Conservation (phyloP, 2,329 filamentous ascomycete species). For the Amauroascus niger region DNA sequence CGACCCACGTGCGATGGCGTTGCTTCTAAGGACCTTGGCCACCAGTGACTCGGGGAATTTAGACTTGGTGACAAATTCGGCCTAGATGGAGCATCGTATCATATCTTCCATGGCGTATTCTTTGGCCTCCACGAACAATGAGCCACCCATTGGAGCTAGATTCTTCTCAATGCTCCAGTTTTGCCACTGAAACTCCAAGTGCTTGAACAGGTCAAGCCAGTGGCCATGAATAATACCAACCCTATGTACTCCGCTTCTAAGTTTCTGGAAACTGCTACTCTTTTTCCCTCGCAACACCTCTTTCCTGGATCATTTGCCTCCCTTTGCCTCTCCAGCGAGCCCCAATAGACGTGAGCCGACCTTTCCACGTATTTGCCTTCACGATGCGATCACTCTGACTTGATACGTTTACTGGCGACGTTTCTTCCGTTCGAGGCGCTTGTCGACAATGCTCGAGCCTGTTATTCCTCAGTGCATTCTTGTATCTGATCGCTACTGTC, state of each 20-base stretch:
- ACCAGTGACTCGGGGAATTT: background rate
- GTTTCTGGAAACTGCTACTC: conserved; percentile 3
- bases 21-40: background rate
- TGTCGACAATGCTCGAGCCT: background rate
- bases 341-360: background rate
- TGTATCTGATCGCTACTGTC: background rate
- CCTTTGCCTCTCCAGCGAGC: background rate
- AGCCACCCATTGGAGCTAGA: background rate
- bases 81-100: background rate
- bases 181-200: conserved; percentile 10
- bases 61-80: background rate
- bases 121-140: background rate
- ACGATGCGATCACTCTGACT: conserved; percentile 5
- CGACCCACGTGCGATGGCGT: background rate
- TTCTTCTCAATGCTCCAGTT: background rate
- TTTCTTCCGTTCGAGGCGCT: background rate
- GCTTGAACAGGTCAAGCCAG: conserved; percentile 8
- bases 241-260: background rate
- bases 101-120: background rate
- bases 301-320: background rate
- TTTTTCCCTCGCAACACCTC: background rate
- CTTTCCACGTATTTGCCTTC: background rate
- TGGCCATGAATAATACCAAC: conserved; percentile 3
- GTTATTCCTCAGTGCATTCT: background rate
- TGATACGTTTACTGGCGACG: background rate